These are phyloP conservation scores for Carex littledalei DNA, from an alignment of 176 grass and related monocot genomes.

Conservation along the genomic window DNA sequence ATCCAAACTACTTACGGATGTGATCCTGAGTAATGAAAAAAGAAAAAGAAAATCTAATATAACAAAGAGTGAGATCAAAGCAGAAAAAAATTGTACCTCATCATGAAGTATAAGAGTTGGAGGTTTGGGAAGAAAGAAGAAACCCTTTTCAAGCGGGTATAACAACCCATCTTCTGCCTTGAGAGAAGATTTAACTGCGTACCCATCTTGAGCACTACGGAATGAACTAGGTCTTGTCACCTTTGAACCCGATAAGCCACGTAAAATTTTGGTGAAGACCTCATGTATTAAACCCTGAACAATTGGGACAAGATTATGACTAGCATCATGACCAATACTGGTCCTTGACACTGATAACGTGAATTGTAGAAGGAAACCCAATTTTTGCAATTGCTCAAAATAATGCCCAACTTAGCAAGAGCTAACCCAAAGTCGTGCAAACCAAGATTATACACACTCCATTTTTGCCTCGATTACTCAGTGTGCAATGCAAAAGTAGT, in stretches of 20 bases:
- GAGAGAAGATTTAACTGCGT: slow-evolving; percentile 99
- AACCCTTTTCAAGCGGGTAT: slow-evolving; percentile 95
- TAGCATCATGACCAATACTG: background rate
- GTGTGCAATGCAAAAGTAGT: background rate
- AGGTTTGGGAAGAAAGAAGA: slow-evolving; percentile 99
- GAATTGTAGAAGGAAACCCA: background rate
- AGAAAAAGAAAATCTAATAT: background rate
- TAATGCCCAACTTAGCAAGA: background rate
- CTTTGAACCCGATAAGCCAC: slow-evolving; percentile 88
- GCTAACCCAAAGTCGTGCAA: background rate
- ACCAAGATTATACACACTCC: background rate
- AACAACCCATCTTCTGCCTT: slow-evolving; percentile 98
- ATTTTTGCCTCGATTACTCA: background rate
- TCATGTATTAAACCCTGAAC: slow-evolving; percentile 78
- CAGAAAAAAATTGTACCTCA: slow-evolving; percentile 49
- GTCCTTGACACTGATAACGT: background rate
- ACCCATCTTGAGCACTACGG: slow-evolving; percentile 84
- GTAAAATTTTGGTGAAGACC: slow-evolving; percentile 84
- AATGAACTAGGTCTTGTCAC: slow-evolving; percentile 91
- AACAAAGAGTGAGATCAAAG: slow-evolving; percentile 1
- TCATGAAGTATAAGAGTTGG: slow-evolving; percentile 98
- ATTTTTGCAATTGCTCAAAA: background rate
- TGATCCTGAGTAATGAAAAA: background rate
- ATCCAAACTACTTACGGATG: background rate
- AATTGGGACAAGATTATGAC: slow-evolving; percentile 12